Evolutionary conservation across 2,329 filamentous ascomycete genomes (phyloP).

Genomic region (Pseudopithomyces maydicus): DNA sequence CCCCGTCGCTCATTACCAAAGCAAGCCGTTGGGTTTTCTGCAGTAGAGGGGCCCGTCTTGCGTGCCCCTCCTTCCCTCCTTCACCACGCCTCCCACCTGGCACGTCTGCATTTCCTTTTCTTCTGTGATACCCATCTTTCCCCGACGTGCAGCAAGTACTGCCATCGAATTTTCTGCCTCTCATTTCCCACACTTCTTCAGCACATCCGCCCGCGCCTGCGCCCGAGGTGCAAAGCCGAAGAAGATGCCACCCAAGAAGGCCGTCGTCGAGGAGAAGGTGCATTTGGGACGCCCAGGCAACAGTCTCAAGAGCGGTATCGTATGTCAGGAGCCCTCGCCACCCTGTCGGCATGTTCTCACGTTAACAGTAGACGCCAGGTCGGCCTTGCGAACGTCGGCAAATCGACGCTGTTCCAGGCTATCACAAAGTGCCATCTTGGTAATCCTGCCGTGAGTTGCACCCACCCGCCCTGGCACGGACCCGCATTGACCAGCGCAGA

Average conservation of each 20-base stretch:
- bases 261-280: conserved; percentile 90
- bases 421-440: conserved; percentile 97
- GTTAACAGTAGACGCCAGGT: conserved; percentile 68
- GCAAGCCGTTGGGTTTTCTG: background rate
- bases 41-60: conserved; percentile 35
- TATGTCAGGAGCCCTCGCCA: conserved; percentile 66
- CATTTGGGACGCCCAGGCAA: conserved; percentile 95
- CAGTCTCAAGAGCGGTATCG: conserved; percentile 98
- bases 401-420: conserved; percentile 99
- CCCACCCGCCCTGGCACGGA: background rate
- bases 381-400: conserved; percentile 98
- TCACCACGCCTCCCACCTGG: conserved; percentile 42
- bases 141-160: conserved; percentile 56
- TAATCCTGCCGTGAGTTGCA: conserved; percentile 82
- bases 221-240: conserved; percentile 62
- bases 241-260: conserved; percentile 97
- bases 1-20: conserved; percentile 2
- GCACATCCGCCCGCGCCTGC: conserved; percentile 58
- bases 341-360: conserved; percentile 40
- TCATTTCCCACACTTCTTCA: conserved; percentile 43
- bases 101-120: conserved; percentile 55
- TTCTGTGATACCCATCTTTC: conserved; percentile 59
- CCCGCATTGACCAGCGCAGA: conserved; percentile 58
- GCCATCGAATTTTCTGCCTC: conserved; percentile 46
- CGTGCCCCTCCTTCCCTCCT: conserved; percentile 20